Evolutionary conservation across 768 basidiomycete genomes (phyloP).

Genomic region (Mycena epipterygia): DNA sequence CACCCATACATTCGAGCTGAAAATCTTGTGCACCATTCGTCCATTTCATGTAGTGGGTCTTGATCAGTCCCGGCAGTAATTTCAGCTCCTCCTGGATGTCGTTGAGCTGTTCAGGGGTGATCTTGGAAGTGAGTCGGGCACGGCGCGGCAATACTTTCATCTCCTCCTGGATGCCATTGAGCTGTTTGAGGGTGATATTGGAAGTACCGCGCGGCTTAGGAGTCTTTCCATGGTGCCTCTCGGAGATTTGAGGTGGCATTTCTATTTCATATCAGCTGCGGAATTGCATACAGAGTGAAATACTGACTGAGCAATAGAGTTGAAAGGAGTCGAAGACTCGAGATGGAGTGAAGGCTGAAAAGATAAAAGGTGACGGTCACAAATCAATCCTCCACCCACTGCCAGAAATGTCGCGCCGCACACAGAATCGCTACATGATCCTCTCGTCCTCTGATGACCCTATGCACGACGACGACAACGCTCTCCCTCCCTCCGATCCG

Average conservation of each 20-base stretch:
- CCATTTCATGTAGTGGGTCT: conserved; percentile 1
- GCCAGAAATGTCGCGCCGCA: not conserved
- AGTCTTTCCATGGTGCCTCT: not conserved
- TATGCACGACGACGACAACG: not conserved
- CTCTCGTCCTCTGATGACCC: not conserved
- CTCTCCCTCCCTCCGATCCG: not conserved
- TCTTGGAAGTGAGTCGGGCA: not conserved
- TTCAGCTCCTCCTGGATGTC: conserved; percentile 16
- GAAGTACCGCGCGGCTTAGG: no score
- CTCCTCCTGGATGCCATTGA: not conserved
- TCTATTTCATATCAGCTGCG: not conserved
- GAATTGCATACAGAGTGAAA: no score
- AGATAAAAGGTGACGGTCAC: not conserved
- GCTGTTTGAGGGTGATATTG: not conserved
- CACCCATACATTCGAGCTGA: not conserved
- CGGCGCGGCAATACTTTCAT: no score
- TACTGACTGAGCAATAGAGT: no score
- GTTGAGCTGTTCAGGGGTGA: not conserved
- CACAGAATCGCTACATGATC: not conserved
- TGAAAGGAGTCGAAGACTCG: no score
- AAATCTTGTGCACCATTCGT: not conserved
- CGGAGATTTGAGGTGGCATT: not conserved
- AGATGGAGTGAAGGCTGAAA: no score
- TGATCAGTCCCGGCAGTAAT: conserved; percentile 4
- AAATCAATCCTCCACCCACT: not conserved